A percentile compares a stretch with the other conserved stretches of the same genome.
Evolutionary conservation across 805 yeast species (phyloP).

Genomic region (Zygosaccharomyces kombuchaensis): DNA sequence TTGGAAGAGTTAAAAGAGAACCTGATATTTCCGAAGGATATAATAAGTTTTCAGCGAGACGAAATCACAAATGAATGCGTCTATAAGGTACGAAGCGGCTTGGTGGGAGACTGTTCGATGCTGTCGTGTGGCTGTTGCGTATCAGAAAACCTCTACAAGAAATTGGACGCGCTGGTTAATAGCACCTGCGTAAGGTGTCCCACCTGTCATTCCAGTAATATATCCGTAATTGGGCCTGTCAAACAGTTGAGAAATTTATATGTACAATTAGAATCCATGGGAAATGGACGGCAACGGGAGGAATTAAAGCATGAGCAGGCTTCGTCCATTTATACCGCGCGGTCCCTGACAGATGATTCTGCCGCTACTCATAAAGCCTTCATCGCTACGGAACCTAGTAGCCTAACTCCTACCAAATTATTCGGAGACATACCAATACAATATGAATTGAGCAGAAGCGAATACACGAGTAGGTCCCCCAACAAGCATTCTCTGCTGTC

Average conservation of each 20-base stretch:
- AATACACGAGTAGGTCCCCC: constrained; percentile 1
- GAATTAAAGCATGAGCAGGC: not conserved
- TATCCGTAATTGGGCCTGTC: constrained; percentile 32
- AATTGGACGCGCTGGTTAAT: constrained; percentile 9
- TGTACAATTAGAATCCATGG: constrained; percentile 20
- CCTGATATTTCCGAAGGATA: constrained; percentile 26
- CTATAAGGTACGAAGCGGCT: constrained; percentile 24
- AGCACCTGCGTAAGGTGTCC: constrained; percentile 34
- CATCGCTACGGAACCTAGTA: not conserved
- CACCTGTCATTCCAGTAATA: constrained; percentile 28
- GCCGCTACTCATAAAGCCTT: constrained; percentile 1
- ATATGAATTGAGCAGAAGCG: not conserved
- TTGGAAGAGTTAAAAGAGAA: constrained; percentile 25
- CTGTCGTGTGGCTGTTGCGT: constrained; percentile 31
- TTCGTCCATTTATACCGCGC: not conserved
- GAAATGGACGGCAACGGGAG: not conserved
- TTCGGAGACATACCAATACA: not conserved
- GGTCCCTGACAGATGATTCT: constrained; percentile 1
- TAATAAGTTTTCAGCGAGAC: constrained; percentile 16
- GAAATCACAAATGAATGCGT: constrained; percentile 11
- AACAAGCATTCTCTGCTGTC: constrained; percentile 30
- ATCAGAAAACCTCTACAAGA: constrained; percentile 20
- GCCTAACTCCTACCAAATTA: not conserved
- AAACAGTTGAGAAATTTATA: constrained; percentile 34
- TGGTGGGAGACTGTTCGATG: constrained; percentile 25